Percentiles rank a stretch among this genome's conserved stretches.
These are phyloP conservation scores for Phragmites australis DNA, from an alignment of 176 grass and related monocot genomes.

Conservation along the genomic window DNA sequence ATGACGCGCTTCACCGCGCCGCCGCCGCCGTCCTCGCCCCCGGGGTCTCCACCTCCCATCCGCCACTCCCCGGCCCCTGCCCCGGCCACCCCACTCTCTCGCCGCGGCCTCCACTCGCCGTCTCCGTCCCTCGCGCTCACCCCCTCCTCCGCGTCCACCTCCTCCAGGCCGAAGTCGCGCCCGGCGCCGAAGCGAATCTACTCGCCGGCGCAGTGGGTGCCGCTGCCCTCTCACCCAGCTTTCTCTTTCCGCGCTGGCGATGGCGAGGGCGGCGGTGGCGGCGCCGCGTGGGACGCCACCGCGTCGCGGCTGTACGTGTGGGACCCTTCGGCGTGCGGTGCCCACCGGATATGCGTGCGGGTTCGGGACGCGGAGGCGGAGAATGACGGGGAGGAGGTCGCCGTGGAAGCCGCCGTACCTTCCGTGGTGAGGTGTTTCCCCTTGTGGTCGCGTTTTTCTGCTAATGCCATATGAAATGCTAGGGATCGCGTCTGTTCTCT, in stretches of 20 bases:
- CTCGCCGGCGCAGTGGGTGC: slow-evolving; percentile 55
- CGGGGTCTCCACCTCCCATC: slow-evolving; percentile 48
- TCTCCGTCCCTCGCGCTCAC: slow-evolving; percentile 55
- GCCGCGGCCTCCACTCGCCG: slow-evolving; percentile 42
- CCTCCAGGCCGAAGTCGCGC: slow-evolving; percentile 29
- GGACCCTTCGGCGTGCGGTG: slow-evolving; percentile 51
- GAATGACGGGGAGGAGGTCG: slow-evolving; percentile 41
- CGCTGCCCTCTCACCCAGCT: slow-evolving; percentile 41
- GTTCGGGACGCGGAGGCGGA: slow-evolving; percentile 51
- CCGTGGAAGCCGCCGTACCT: slow-evolving; percentile 74
- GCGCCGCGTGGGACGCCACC: slow-evolving; percentile 63
- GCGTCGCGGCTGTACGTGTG: slow-evolving; percentile 75
- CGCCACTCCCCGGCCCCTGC: slow-evolving; percentile 33
- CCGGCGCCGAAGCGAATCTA: slow-evolving; percentile 47
- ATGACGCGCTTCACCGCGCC: slow-evolving; percentile 76
- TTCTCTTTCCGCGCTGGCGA: slow-evolving; percentile 34
- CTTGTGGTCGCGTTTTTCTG: slow-evolving; percentile 3
- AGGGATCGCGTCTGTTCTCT: slow-evolving; percentile 7
- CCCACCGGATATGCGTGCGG: slow-evolving; percentile 70
- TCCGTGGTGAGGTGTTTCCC: slow-evolving; percentile 59
- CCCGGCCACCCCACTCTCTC: slow-evolving; percentile 24
- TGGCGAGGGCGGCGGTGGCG: slow-evolving; percentile 21
- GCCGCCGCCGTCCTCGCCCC: slow-evolving; percentile 58
- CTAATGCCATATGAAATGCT: slow-evolving; percentile 3
- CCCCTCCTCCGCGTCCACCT: slow-evolving; percentile 40